Percentiles rank a stretch among this genome's conserved stretches.
phyloP scores from a whole-genome alignment of 1,139 yeast genomes.

The Yamadazyma sp. region DNA sequence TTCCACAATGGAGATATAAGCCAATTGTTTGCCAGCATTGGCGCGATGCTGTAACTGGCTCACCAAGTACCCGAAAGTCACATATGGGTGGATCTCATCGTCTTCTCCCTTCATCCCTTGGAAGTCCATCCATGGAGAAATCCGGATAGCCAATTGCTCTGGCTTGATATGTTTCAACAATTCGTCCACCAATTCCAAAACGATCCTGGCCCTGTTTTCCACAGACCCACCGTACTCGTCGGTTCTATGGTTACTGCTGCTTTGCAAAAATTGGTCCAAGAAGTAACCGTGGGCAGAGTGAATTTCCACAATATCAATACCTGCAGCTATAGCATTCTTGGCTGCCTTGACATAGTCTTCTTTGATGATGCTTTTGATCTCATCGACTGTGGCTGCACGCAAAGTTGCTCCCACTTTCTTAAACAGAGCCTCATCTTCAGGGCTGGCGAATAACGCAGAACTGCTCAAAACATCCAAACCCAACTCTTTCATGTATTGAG shows the following conservation, averaged over 20 bases:
- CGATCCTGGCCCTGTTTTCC: slow-evolving; percentile 63
- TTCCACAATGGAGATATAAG: slow-evolving; percentile 57
- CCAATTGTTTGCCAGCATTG: slow-evolving; percentile 36
- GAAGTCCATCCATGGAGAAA: slow-evolving; percentile 58
- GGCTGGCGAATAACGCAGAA: slow-evolving; percentile 24
- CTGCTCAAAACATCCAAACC: slow-evolving; percentile 28
- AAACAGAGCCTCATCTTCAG: slow-evolving; percentile 11
- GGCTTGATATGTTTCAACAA: slow-evolving; percentile 49
- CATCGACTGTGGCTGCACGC: slow-evolving; percentile 40
- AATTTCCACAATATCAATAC: slow-evolving; percentile 71
- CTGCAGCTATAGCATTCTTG: slow-evolving; percentile 51
- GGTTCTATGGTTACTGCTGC: slow-evolving; percentile 53
- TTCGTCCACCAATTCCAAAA: slow-evolving; percentile 57
- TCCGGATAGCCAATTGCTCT: slow-evolving; percentile 52
- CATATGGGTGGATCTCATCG: slow-evolving; percentile 35
- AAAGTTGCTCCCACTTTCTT: slow-evolving; percentile 32
- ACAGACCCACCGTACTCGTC: slow-evolving; percentile 66
- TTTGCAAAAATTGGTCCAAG: slow-evolving; percentile 55
- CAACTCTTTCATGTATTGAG: slow-evolving; percentile 36
- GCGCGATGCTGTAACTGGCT: slow-evolving; percentile 40
- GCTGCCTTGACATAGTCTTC: slow-evolving; percentile 44
- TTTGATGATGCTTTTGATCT: slow-evolving; percentile 38
- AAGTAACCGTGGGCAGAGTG: slow-evolving; percentile 73
- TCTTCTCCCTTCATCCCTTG: slow-evolving; percentile 40
- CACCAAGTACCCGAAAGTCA: slow-evolving; percentile 34